Base-by-base conservation (phyloP, 768 basidiomycete genomes). In the Candolleomyces eurysporus region DNA sequence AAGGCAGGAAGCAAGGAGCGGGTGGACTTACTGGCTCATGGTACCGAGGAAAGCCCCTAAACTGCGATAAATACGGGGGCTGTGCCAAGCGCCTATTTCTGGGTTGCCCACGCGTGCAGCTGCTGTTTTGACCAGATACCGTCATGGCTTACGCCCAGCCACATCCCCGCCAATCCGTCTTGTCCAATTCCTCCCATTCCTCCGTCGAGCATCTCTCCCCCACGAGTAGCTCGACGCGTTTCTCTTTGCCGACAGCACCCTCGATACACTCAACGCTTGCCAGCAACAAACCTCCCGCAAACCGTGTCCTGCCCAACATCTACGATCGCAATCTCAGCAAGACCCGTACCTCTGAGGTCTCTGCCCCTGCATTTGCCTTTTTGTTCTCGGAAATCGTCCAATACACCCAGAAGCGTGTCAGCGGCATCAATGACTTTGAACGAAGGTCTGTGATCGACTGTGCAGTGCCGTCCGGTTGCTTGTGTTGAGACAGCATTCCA, bases 381-480 rank as follows among this genome's bases (percentile, higher is more conserved):
- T 81, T 98, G 60, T 95, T 98, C 75, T 91, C 91, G 4, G 96
- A 98, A 76, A 80, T 95, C 13, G 89, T 99, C 1, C 90, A 95
- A 73, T 98, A 98, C 75, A 96, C 94, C 1, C 97, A 98, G 77
- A 95, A 93, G 69, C 86, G 94, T 57, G 96, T 98, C 56, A 86
- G 85, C 67, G 96, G 96, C 7, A 95, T 99, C 64, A 91, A 92
- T 72, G 97, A 98, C 74, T 82, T 99, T 63, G 97, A 99, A 75
- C 84, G 91, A 67, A 88, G 92, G 96, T 94, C 57, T 60, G 84
- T 71, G 17, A 36, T 36, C 36, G 26, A 5, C 22, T 30, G 13
- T 49, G 26, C n/a, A n/a, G 17, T 60, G 13, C 17, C 50, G 49
- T 43, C 1, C 21, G 46, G 42, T 17, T 39, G 31, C 32, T 61